phyloP scores from a whole-genome alignment of 495 filamentous ascomycete species.

The Delitschia confertaspora region DNA sequence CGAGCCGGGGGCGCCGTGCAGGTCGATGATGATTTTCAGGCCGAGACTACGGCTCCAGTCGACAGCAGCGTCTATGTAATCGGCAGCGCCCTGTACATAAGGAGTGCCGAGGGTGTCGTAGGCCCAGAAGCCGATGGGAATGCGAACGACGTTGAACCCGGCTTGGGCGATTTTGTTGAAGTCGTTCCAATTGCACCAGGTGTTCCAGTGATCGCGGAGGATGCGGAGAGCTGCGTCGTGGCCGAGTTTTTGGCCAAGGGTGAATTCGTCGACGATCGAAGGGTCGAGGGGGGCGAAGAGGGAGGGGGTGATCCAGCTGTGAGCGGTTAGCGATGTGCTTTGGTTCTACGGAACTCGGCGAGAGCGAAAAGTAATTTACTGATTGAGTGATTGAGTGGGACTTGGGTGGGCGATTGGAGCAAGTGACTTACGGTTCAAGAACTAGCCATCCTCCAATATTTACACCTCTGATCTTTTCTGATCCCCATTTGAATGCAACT shows the following conservation, averaged over 20 bases:
- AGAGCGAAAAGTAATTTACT: too few species aligned
- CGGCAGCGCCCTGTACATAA: slow-evolving; percentile 41
- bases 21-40: slow-evolving; percentile 43
- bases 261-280: slow-evolving; percentile 37
- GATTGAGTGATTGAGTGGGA: too few species aligned
- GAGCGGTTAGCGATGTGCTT: neutral
- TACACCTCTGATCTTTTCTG: slow-evolving; percentile 36
- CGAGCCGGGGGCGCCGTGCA: slow-evolving; percentile 39
- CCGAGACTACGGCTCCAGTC: slow-evolving; percentile 38
- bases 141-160: slow-evolving; percentile 44
- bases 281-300: slow-evolving; percentile 32
- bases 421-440: slow-evolving; percentile 34
- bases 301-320: slow-evolving; percentile 39
- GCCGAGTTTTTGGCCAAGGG: slow-evolving; percentile 32
- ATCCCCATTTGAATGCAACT: slow-evolving; percentile 29
- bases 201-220: slow-evolving; percentile 37
- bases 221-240: slow-evolving; percentile 28
- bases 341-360: too few species aligned
- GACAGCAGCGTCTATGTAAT: slow-evolving; percentile 41
- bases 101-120: slow-evolving; percentile 40
- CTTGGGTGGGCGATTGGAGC: too few species aligned
- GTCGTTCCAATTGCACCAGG: slow-evolving; percentile 32
- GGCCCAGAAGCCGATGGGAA: slow-evolving; percentile 45
- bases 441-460: slow-evolving; percentile 42
- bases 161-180: slow-evolving; percentile 39